Conservation (phyloP, 2,329 filamentous ascomycete genomes). For the Apiospora rasikravindrae region DNA sequence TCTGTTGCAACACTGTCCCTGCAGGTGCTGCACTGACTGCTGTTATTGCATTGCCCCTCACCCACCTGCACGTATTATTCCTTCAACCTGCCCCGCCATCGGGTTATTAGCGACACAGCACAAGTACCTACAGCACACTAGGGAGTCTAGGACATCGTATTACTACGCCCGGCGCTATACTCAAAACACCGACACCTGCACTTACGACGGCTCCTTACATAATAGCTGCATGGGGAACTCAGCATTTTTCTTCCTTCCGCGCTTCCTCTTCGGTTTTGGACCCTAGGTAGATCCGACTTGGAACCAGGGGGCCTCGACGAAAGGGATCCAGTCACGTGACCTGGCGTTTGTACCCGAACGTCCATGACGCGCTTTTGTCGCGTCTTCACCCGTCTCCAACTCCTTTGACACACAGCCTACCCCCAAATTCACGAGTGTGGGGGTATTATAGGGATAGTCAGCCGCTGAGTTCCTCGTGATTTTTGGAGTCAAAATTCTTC, state of each 20-base stretch:
- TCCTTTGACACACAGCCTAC: background rate
- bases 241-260: background rate
- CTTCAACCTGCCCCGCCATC: constrained; percentile 1
- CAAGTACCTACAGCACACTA: background rate
- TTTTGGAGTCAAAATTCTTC: background rate
- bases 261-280: background rate
- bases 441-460: background rate
- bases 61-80: background rate
- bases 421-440: background rate
- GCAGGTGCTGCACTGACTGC: background rate
- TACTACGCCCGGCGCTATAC: constrained; percentile 11
- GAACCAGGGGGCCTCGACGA: background rate
- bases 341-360: background rate
- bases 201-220: constrained; percentile 9
- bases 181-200: constrained; percentile 8
- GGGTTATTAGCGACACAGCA: no score
- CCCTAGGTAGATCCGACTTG: background rate
- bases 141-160: background rate
- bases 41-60: constrained; percentile 9
- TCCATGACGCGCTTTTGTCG: background rate
- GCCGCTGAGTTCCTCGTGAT: background rate
- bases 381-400: background rate
- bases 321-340: background rate
- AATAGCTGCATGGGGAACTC: constrained; percentile 6
- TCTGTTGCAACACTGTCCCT: background rate